phyloP scores from a whole-genome alignment of 169 alveolate species.

The Ophryocystis elektroscirrha region DNA sequence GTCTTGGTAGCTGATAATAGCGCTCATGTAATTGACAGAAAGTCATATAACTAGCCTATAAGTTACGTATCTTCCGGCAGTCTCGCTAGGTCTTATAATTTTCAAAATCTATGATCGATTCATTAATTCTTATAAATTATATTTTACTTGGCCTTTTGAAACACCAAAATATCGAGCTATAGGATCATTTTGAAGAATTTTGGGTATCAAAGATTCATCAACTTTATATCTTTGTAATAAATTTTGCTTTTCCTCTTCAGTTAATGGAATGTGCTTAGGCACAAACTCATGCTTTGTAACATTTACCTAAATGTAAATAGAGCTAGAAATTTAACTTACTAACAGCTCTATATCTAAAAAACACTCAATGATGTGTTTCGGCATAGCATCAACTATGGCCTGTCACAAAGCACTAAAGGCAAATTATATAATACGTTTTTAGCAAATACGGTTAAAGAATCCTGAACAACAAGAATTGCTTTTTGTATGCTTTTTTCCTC shows the following conservation, averaged over 20 bases:
- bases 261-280: conserved; percentile 77
- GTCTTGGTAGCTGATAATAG: too few species aligned
- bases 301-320: conserved; percentile 43
- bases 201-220: conserved; percentile 78
- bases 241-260: conserved; percentile 66
- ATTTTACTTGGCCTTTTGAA: background rate
- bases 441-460: conserved; percentile 68
- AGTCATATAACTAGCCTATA: too few species aligned
- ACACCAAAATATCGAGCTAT: conserved; percentile 75
- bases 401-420: conserved; percentile 1
- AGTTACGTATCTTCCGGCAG: conserved; percentile 96
- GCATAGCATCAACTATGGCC: conserved; percentile 68
- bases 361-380: conserved; percentile 58
- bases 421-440: conserved; percentile 33
- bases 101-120: conserved; percentile 76
- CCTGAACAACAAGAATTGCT: conserved; percentile 67
- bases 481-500: conserved; percentile 60
- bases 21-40: too few species aligned
- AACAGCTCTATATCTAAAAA: conserved; percentile 60
- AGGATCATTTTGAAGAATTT: conserved; percentile 79
- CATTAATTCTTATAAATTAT: too few species aligned
- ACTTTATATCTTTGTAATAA: conserved; percentile 66
- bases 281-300: conserved; percentile 90
- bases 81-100: conserved; percentile 82
- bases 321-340: conserved; percentile 18